Percentiles rank a stretch among this genome's conserved stretches.
Evolutionary conservation across 257 asterid genomes (phyloP).

Genomic region (Nicotiana undulata): DNA sequence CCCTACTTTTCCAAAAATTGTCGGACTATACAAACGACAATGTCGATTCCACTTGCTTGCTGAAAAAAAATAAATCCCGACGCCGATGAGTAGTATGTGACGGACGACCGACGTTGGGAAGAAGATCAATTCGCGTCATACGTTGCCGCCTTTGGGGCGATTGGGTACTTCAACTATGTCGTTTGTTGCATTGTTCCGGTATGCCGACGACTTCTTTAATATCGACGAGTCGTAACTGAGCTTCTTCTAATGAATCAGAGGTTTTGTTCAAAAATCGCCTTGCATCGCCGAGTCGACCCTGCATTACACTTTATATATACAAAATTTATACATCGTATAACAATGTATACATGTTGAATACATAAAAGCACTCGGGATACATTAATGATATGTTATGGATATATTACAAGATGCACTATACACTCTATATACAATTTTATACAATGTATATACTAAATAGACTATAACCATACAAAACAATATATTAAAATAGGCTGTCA

Average conservation of each 20-base stretch:
- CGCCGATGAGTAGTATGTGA: constrained; percentile 50
- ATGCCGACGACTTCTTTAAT: constrained; percentile 65
- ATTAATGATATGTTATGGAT: no score
- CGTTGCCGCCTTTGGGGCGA: constrained; percentile 22
- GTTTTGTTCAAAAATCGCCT: constrained; percentile 53
- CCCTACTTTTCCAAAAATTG: constrained; percentile 47
- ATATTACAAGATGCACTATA: no score
- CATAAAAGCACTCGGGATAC: no score
- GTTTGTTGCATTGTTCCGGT: constrained; percentile 40
- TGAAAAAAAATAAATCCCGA: constrained; percentile 75
- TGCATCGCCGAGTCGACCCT: constrained; percentile 81
- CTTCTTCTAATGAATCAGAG: constrained; percentile 57
- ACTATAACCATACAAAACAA: no score
- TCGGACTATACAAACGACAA: constrained; percentile 71
- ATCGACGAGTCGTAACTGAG: constrained; percentile 41
- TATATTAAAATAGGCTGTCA: no score
- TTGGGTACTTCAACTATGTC: constrained; percentile 38
- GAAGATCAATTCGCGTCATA: constrained; percentile 60
- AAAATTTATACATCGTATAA: no score
- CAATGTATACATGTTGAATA: no score
- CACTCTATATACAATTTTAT: no score
- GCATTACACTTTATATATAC: no score
- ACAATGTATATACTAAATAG: no score
- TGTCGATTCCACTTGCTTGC: constrained; percentile 74
- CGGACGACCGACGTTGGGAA: constrained; percentile 56